These are phyloP conservation scores for Candida sithepensis DNA, from an alignment of 805 yeast genomes.

Conservation along the genomic window DNA sequence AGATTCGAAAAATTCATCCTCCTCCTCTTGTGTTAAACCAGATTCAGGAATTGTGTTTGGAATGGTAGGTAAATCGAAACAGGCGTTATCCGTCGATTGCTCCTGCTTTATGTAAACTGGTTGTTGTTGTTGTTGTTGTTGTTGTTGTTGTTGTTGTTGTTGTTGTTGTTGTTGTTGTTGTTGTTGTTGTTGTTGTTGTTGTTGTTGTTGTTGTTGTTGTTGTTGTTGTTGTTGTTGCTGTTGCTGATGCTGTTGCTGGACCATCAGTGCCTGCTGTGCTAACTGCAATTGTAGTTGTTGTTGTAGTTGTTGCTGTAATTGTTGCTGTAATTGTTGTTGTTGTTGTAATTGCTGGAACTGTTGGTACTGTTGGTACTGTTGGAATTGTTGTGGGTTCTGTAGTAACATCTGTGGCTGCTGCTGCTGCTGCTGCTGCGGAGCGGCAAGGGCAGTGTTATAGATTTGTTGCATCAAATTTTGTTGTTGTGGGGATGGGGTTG, in stretches of 20 bases:
- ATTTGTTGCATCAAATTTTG: neutral
- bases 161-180: conserved; percentile 2
- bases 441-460: neutral
- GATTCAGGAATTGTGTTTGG: neutral
- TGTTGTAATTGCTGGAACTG: conserved; percentile 10
- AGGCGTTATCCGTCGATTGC: too few relatives aligned
- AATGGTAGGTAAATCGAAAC: neutral
- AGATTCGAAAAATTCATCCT: conserved; percentile 22
- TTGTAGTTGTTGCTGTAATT: conserved; percentile 2
- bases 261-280: neutral
- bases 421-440: neutral
- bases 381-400: neutral
- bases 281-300: conserved; percentile 1
- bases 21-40: conserved; percentile 7
- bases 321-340: conserved; percentile 2
- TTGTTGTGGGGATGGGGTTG: conserved; percentile 16
- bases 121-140: conserved; percentile 1
- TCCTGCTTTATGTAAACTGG: neutral
- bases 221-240: conserved; percentile 7
- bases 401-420: conserved; percentile 5
- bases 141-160: conserved; percentile 6
- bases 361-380: conserved; percentile 4
- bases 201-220: conserved; percentile 9
- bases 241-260: neutral
- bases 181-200: conserved; percentile 1